Evolutionary conservation across 805 yeast species (phyloP).

Genomic region (Barnettozyma californica): DNA sequence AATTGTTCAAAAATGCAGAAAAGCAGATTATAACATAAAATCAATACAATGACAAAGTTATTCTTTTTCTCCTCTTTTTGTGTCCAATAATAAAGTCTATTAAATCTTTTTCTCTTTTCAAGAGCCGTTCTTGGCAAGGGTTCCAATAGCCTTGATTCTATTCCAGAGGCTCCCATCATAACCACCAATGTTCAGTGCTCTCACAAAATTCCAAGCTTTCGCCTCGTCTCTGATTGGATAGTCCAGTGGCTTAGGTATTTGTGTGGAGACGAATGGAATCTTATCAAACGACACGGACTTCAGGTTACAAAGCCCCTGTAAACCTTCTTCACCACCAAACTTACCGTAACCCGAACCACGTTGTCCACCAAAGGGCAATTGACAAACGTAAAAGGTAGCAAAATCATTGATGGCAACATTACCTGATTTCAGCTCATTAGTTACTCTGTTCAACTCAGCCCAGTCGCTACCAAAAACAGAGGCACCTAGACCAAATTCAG

Average conservation of each 20-base stretch:
- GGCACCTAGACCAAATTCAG: slow-evolving; percentile 87
- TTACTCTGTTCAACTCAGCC: slow-evolving; percentile 53
- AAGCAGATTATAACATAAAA: slow-evolving; percentile 30
- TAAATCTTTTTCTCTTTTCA: slow-evolving; percentile 9
- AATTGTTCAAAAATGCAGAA: slow-evolving; percentile 51
- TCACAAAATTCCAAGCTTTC: slow-evolving; percentile 86
- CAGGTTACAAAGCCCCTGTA: slow-evolving; percentile 81
- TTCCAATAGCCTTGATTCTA: slow-evolving; percentile 48
- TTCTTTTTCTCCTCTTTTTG: background rate
- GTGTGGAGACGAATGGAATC: slow-evolving; percentile 69
- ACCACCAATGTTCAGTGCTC: slow-evolving; percentile 76
- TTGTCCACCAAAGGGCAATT: slow-evolving; percentile 94
- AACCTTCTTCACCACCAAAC: slow-evolving; percentile 97
- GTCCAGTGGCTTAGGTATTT: slow-evolving; percentile 84
- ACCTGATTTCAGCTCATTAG: slow-evolving; percentile 67
- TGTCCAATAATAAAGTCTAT: background rate
- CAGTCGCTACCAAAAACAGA: slow-evolving; percentile 77
- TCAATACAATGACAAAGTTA: background rate
- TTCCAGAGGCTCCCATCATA: slow-evolving; percentile 75
- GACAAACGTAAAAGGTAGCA: slow-evolving; percentile 94
- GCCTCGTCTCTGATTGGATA: slow-evolving; percentile 81
- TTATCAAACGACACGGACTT: slow-evolving; percentile 86
- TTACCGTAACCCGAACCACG: slow-evolving; percentile 95
- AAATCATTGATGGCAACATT: slow-evolving; percentile 97
- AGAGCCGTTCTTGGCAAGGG: slow-evolving; percentile 44